These are phyloP conservation scores for Penicillium taxi DNA, from an alignment of 495 filamentous ascomycete species.

Conservation along the genomic window DNA sequence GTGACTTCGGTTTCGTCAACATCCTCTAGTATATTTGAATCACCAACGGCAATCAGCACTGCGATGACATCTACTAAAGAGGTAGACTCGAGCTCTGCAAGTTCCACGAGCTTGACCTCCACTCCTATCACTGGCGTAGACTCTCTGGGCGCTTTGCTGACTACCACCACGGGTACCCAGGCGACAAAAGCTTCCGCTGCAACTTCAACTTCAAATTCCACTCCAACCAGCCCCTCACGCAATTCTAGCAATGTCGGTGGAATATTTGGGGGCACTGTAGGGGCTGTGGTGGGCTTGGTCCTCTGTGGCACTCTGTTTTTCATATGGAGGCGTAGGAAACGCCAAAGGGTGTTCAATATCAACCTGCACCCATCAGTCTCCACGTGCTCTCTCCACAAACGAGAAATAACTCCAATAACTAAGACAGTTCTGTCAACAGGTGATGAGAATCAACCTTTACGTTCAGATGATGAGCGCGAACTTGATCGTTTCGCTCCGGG, in stretches of 20 bases:
- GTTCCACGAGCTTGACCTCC: background rate
- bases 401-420: background rate
- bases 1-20: background rate
- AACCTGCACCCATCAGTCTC: slow-evolving; percentile 2
- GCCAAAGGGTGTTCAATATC: slow-evolving; percentile 4
- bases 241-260: slow-evolving; percentile 23
- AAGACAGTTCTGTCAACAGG: background rate
- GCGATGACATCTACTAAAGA: slow-evolving; percentile 1
- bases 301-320: slow-evolving; percentile 13
- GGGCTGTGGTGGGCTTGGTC: too few relatives aligned
- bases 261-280: slow-evolving; percentile 17
- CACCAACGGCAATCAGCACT: slow-evolving; percentile 1
- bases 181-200: slow-evolving; percentile 1
- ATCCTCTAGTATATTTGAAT: slow-evolving; percentile 4
- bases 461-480: too few relatives aligned
- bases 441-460: too few relatives aligned
- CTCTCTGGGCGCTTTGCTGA: background rate
- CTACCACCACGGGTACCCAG: background rate
- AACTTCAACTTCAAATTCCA: background rate
- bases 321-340: slow-evolving; percentile 18
- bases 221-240: slow-evolving; percentile 5
- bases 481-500: too few relatives aligned
- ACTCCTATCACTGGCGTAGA: background rate
- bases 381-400: slow-evolving; percentile 2
- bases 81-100: background rate